phyloP scores from a whole-genome alignment of 352 stramenopile species.

The Globisporangium spiculum region DNA sequence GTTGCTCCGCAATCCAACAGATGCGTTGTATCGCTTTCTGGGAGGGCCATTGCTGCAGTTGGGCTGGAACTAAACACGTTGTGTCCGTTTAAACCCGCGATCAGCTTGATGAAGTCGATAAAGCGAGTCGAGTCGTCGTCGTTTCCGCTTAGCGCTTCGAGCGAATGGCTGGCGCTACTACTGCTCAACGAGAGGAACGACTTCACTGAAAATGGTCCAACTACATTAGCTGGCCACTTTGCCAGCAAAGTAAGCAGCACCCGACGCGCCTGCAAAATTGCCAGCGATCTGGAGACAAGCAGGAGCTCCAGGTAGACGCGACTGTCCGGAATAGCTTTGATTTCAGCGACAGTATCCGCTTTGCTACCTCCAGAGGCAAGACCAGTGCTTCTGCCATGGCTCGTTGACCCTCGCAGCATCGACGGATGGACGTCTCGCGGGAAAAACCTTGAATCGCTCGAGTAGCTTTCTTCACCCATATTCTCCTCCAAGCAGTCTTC shows the following conservation, averaged over 20 bases:
- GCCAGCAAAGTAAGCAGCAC: slow-evolving; percentile 72
- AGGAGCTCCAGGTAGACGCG: slow-evolving; percentile 77
- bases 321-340: slow-evolving; percentile 77
- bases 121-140: slow-evolving; percentile 47
- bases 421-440: slow-evolving; percentile 70
- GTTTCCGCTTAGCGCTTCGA: background rate
- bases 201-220: slow-evolving; percentile 59
- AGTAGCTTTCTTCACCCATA: slow-evolving; percentile 83
- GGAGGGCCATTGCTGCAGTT: slow-evolving; percentile 24
- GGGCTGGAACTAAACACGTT: slow-evolving; percentile 29
- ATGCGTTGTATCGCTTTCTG: slow-evolving; percentile 44
- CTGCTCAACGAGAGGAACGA: slow-evolving; percentile 32
- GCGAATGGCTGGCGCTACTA: background rate
- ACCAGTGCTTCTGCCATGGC: slow-evolving; percentile 41
- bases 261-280: slow-evolving; percentile 76
- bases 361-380: slow-evolving; percentile 50
- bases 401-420: slow-evolving; percentile 53
- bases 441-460: slow-evolving; percentile 77
- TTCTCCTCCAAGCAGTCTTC: slow-evolving; percentile 85
- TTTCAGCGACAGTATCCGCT: slow-evolving; percentile 64
- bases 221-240: slow-evolving; percentile 61
- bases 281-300: slow-evolving; percentile 69
- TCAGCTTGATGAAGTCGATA: slow-evolving; percentile 84
- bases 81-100: slow-evolving; percentile 63
- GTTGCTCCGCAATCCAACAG: slow-evolving; percentile 56